Evolutionary conservation across 164 flowering plant genomes (phyloP).

Genomic region (Brasenia schreberi): DNA sequence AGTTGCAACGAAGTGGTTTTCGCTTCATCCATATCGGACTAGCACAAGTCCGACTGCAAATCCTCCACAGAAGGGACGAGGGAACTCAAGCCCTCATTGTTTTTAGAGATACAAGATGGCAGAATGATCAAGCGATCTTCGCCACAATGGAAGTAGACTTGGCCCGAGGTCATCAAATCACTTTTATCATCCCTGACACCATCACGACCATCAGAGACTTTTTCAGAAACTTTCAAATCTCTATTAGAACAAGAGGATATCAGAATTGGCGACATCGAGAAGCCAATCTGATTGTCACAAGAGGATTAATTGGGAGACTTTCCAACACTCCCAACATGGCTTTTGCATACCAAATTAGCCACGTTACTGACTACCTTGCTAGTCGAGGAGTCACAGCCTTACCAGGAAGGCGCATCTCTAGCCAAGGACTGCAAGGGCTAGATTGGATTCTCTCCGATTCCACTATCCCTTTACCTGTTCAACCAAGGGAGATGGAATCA

Average conservation of each 20-base stretch:
- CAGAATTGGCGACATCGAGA: neutral
- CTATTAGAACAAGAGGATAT: conserved; percentile 2
- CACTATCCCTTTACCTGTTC: neutral
- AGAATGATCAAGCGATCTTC: neutral
- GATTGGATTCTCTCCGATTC: neutral
- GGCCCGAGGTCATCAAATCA: neutral
- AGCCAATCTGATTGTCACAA: conserved; percentile 1
- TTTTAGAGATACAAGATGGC: neutral
- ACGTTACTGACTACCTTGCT: too few relatives aligned
- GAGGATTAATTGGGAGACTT: neutral
- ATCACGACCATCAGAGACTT: conserved; percentile 1
- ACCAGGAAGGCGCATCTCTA: neutral
- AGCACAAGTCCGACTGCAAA: neutral
- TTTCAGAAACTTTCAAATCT: neutral
- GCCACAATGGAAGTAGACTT: conserved; percentile 3
- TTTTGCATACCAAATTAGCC: neutral
- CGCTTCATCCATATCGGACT: neutral
- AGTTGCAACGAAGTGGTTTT: neutral
- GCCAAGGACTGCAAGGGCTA: too few relatives aligned
- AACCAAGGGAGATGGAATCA: neutral
- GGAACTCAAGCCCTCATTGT: conserved; percentile 1
- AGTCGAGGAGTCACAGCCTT: too few relatives aligned
- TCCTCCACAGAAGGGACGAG: conserved; percentile 1
- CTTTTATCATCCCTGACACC: neutral
- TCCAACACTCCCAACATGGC: neutral